Percentiles rank a stretch among this genome's conserved stretches.
Evolutionary conservation across 1,284 basidiomycete genomes (phyloP).

Genomic region (Sanghuangporus sanghuang): DNA sequence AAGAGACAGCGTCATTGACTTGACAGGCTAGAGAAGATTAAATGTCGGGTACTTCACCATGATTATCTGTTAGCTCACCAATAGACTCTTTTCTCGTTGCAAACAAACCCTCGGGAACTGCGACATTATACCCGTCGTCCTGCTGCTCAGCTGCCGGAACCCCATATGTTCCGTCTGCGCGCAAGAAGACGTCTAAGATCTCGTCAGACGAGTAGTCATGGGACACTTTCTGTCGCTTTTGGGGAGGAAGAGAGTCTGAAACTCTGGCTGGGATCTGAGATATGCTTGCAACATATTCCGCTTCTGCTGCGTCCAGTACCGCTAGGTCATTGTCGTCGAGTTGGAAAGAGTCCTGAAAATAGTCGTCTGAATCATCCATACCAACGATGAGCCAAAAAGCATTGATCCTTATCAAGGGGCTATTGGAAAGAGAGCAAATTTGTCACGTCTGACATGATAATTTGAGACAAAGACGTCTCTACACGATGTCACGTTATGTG

Average conservation of each 20-base stretch:
- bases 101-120: background rate
- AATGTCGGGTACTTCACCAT: background rate
- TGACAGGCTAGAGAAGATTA: background rate
- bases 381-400: background rate
- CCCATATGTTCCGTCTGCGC: conserved; percentile 13
- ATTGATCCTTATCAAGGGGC: background rate
- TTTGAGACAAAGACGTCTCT: background rate
- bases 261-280: conserved; percentile 17
- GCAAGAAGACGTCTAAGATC: conserved; percentile 9
- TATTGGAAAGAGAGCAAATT: background rate
- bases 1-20: background rate
- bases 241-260: conserved; percentile 29
- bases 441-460: background rate
- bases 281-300: conserved; percentile 35
- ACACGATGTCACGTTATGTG: background rate
- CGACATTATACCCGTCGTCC: background rate
- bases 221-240: conserved; percentile 53
- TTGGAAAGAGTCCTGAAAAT: conserved; percentile 55
- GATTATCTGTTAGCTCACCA: background rate
- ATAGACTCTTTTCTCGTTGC: background rate
- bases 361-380: conserved; percentile 46
- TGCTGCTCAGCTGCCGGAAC: background rate
- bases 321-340: conserved; percentile 61
- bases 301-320: conserved; percentile 54
- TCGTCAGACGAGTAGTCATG: conserved; percentile 20